Percentiles rank a stretch among this genome's conserved stretches.
Evolutionary conservation across 2,329 filamentous ascomycete species (phyloP).

Genomic region (Bipolaris oryzae): DNA sequence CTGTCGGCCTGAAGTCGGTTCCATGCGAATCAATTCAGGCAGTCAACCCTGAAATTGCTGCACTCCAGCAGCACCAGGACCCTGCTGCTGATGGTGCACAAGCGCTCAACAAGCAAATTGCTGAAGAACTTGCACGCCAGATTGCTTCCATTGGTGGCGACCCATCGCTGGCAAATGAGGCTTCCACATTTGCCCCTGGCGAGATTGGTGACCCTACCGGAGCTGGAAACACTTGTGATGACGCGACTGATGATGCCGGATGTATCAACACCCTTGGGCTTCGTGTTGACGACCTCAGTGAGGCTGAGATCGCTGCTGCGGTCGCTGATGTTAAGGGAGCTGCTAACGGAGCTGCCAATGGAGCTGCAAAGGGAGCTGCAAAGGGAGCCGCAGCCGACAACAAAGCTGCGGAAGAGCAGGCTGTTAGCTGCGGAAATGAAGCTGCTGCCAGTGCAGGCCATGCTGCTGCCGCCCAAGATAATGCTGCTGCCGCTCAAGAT

Average conservation of each 20-base stretch:
- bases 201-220: conserved; percentile 58
- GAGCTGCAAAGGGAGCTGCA: background rate
- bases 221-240: conserved; percentile 61
- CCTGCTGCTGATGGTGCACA: conserved; percentile 65
- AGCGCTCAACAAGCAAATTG: conserved; percentile 65
- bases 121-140: conserved; percentile 64
- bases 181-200: conserved; percentile 68
- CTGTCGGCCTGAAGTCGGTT: conserved; percentile 63
- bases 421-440: background rate
- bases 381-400: background rate
- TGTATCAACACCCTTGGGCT: conserved; percentile 62
- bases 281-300: conserved; percentile 60
- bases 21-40: conserved; percentile 62
- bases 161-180: conserved; percentile 64
- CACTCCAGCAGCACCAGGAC: conserved; percentile 70
- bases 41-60: conserved; percentile 69
- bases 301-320: conserved; percentile 59
- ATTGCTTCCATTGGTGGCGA: conserved; percentile 67
- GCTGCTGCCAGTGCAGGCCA: background rate
- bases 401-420: conserved; percentile 1
- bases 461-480: background rate
- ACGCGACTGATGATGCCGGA: conserved; percentile 54
- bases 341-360: background rate
- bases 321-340: conserved; percentile 42
- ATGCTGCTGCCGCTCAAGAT: background rate